Evolutionary conservation across 805 yeast species (phyloP), one percentile per base, ranked within the genome.

Genomic region (Blastobotrys peoriensis): DNA sequence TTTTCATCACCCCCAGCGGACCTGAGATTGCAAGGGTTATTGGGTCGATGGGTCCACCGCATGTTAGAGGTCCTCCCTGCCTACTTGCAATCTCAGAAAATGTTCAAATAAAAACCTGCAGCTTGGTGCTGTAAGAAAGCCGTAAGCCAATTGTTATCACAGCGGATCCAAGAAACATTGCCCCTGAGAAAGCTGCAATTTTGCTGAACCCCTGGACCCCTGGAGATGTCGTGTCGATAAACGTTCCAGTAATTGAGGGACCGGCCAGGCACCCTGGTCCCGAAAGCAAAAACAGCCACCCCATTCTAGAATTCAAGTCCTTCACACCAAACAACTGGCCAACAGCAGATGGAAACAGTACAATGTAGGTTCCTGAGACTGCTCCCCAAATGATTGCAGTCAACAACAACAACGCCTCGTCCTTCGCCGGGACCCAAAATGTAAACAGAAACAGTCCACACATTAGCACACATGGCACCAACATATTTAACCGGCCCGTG

Each of bases 401-500:
- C 15, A 60, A 49, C 13, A 59, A 25, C 30, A 56, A 38, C 17
- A 51, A 36, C 17, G 51, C 48, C 23, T 50, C 45, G 16, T 39
- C 40, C 13, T 38, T 34, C 19, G 47, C 52, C 13, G 56, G 56
- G 27, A 44, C 35, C 50, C 52, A 48, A 15, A 51, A 33, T 3
- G 44, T 47, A 17, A 62, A 47, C 13, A 49, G 63, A n/a, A 61
- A 47, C 6, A 66, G 44, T 3, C 68, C 68, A 15, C 66, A 42
- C 33, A 64, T 18, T 33, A 57, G 20, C 3, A 58, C 50, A 28
- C 58, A 58, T 3, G 67, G 58, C 25, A 60, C 46, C 17, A 63
- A 51, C n/a, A 59, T 55, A 38, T 74, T 75, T 45, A 65, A 54
- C 35, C 78, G 60, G 3, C 82, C 82, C 28, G 66, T 40, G 15